These are phyloP conservation scores for Pholiota microspora DNA, from an alignment of 768 basidiomycete genomes.

Conservation along the genomic window DNA sequence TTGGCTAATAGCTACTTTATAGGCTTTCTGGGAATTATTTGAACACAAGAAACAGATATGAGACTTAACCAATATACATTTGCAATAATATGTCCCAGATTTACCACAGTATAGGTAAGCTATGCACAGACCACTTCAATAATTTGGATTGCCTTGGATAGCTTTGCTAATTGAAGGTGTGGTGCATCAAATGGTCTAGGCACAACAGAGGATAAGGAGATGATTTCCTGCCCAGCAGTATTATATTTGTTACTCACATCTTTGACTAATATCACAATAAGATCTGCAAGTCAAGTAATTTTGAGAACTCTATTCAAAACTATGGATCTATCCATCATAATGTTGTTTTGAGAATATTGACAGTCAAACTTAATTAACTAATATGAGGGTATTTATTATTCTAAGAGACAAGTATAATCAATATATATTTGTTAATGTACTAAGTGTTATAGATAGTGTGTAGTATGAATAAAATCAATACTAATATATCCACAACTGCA, in stretches of 20 bases:
- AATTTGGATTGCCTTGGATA: conserved; percentile 22
- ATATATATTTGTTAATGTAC: too few relatives aligned
- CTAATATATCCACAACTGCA: too few relatives aligned
- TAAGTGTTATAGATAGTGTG: too few relatives aligned
- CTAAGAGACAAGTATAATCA: too few relatives aligned
- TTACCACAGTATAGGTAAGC: conserved; percentile 22
- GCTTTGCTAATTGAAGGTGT: conserved; percentile 9
- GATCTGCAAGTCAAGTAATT: conserved; percentile 7
- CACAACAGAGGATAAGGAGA: conserved; percentile 30
- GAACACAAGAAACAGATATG: not conserved
- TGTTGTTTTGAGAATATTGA: too few relatives aligned
- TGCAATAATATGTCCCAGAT: conserved; percentile 24
- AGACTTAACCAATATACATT: conserved; percentile 19
- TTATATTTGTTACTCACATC: conserved; percentile 17
- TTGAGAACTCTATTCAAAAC: conserved; percentile 3
- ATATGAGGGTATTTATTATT: too few relatives aligned
- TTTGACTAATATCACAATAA: conserved; percentile 9
- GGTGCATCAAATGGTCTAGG: conserved; percentile 31
- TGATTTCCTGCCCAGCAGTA: conserved; percentile 22
- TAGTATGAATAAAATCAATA: too few relatives aligned
- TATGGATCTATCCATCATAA: too few relatives aligned
- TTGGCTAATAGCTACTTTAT: too few relatives aligned
- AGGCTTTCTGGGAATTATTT: conserved; percentile 4
- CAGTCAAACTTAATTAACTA: too few relatives aligned
- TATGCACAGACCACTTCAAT: conserved; percentile 29